phyloP scores from a whole-genome alignment of 148 eudicot species.

The Vaccinium darrowii region DNA sequence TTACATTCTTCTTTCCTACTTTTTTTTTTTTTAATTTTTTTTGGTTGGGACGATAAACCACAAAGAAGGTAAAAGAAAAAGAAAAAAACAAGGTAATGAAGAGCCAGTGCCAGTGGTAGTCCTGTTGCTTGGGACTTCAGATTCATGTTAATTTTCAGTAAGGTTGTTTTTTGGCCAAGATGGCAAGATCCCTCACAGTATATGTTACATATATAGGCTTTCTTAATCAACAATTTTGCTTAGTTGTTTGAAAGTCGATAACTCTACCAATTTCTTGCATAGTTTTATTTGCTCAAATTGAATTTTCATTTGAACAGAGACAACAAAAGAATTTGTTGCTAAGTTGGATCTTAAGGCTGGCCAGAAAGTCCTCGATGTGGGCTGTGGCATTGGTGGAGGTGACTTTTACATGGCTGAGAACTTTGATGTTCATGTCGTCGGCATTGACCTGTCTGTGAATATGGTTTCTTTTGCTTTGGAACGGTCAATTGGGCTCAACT shows the following conservation, averaged over 20 bases:
- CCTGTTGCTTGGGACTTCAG: conserved; percentile 1
- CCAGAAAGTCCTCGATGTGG: conserved; percentile 94
- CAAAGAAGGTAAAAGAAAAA: background rate
- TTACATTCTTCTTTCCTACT: background rate
- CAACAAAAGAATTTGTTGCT: conserved; percentile 86
- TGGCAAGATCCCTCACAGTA: background rate
- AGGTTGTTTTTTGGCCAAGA: background rate
- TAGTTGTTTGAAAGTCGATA: background rate
- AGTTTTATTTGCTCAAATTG: background rate
- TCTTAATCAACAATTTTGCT: background rate
- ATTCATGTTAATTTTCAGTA: background rate
- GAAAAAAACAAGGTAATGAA: too few species aligned
- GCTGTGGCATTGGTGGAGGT: conserved; percentile 98
- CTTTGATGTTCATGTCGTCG: conserved; percentile 83
- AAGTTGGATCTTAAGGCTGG: conserved; percentile 87
- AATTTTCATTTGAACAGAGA: conserved; percentile 51
- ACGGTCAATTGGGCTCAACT: conserved; percentile 82
- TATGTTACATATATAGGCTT: background rate
- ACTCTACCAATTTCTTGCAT: background rate
- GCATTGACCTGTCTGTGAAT: conserved; percentile 90
- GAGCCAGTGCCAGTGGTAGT: background rate
- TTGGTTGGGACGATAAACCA: background rate
- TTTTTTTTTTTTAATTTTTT: background rate
- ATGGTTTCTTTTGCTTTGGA: conserved; percentile 96
- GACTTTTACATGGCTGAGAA: conserved; percentile 98